Evolutionary conservation across 2,329 filamentous ascomycete genomes (phyloP), one percentile per base, ranked within the genome.

Genomic region (Ophiosphaerella herpotricha): DNA sequence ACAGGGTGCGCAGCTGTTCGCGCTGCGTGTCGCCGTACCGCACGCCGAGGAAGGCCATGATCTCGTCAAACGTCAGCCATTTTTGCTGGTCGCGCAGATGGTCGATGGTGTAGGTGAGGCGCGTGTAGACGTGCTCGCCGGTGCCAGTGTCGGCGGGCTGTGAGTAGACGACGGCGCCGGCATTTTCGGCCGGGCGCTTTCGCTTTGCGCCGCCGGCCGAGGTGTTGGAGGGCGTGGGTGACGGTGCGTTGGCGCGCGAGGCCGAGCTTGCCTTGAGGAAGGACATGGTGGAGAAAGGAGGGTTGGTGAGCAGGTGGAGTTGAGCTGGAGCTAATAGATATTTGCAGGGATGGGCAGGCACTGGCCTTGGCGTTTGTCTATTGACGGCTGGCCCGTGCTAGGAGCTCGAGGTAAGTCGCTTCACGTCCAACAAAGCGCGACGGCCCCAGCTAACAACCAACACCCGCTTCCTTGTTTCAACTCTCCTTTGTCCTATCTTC

Each of bases 41-140:
- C 33, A 94, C 81, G 45, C 87, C 90, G 52, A 96, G 80, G 72
- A 94, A 94, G 61, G 86, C 84, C 62, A 94, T 83, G 60, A 97
- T 87, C 57, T 93, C 88, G 41, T 83, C 78, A 51, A 95, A 88
- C 32, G 82, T 83, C 70, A 91, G 84, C 47, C 88, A 77, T 53
- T 85, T 54, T 50, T 84, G 83, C 68, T 87, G 86, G 69, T 87
- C 86, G 39, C 63, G 67, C 48, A 72, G 58, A 29, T 64, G 51
- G 55, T 92, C 85, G 70, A 96, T 86, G 16, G 91, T 90, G 75
- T 91, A 96, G 50, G 88, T 84, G 70, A 97, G 87, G 72, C 96
- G 90, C 11, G 91, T 95, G 78, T 91, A 87, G 71, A 94, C 85
- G 73, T 93, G 88, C 52, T 82, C 82, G 60, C 91, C 91, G 44